Base-by-base conservation (phyloP, 2,329 filamentous ascomycete species). In the Onygenales sp. region DNA sequence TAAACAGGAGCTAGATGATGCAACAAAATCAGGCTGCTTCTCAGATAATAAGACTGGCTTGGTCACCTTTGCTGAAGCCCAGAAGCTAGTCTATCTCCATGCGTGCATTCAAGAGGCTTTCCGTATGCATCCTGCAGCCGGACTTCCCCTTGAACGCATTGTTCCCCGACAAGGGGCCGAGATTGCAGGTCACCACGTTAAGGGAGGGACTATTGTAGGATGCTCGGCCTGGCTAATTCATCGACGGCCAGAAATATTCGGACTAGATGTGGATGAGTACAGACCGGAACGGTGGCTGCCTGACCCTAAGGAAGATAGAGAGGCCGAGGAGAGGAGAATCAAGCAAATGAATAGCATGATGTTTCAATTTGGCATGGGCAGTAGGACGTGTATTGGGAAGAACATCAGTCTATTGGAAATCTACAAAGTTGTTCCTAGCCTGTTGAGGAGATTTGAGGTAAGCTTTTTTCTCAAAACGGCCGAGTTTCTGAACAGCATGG, bases 381-480 rank as follows among this genome's bases (percentile, higher is more conserved):
- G 75, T 1, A 63, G 77, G 59, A 79, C 77, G 2, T 79, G 77
- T 54, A 75, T 78, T 48, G 77, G 77, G 32, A 61, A 61, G 51
- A 61, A 61, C 46, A 61, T 61, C 38, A 58, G 56, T 51, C 38
- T 61, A 13, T 43, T 60, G 39, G 57, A 61, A 52, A 57, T 61
- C 14, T 59, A 60, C 43, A 61, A 61, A 45, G 38, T 60, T n/a
- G 50, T 61, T 27, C 59, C 59, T 13, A 55, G 52, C 21, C 77
- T 79, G 56, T 58, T 79, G 61, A 62, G 75, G 47, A 70, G 73
- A 45, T 79, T 78, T 50, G 73, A 78, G 63, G 66, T 60, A 53
- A 36, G 55, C 21, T 44, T 27, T 27, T 27, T 5, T 27, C 21
- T 3, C 21, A 27, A 27, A 27, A 27, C 21, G 5, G 17, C 17